Evolutionary conservation across 2,329 filamentous ascomycete genomes (phyloP), one percentile per base, ranked within the genome.

Genomic region (Elsinoe necatrix): DNA sequence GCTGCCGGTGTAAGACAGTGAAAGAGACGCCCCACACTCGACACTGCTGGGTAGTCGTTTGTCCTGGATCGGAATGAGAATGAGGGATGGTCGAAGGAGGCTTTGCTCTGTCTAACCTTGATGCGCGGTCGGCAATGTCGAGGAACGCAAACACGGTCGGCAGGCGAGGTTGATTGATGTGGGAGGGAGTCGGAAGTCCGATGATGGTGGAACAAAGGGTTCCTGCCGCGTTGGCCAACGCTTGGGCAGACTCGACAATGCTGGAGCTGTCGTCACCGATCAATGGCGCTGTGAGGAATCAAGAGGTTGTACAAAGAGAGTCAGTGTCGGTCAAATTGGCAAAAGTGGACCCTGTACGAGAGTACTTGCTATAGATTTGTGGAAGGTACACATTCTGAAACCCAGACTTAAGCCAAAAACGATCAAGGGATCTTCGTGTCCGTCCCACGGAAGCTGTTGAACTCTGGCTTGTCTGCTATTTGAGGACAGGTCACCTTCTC

Each of bases 371-470:
- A 52, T 52, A 52, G 48, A 37, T 34, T 23, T 31, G 48, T 52
- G 48, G 48, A 52, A 52, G 48, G 48, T 29, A 52, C 45, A 50
- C 48, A 20, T 52, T 52, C 48, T 52, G 48, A 52, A 52, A 52
- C 48, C 29, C 48, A 39, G 48, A 18, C 48, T 52, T 21, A 16
- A 31, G 48, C 48, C 34, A 29, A 35, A 52, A 52, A 52, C 48
- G 48, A 52, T 52, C 48, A 52, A 52, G 48, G 48, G 48, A 52
- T 52, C 48, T 43, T 43, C 41, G 41, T 52, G 48, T 52, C 29
- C 48, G 48, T 52, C 29, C 48, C 48, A 16, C 48, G n/a, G 23
- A 29, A 23, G 29, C 23, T 27, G 37, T 12, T 39, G 20, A 52
- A 52, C 20, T 39, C n/a, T 21, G 16, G 48, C 34, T 16, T 29